Conservation (phyloP, 768 basidiomycete genomes). For the Boletus reticulatus region DNA sequence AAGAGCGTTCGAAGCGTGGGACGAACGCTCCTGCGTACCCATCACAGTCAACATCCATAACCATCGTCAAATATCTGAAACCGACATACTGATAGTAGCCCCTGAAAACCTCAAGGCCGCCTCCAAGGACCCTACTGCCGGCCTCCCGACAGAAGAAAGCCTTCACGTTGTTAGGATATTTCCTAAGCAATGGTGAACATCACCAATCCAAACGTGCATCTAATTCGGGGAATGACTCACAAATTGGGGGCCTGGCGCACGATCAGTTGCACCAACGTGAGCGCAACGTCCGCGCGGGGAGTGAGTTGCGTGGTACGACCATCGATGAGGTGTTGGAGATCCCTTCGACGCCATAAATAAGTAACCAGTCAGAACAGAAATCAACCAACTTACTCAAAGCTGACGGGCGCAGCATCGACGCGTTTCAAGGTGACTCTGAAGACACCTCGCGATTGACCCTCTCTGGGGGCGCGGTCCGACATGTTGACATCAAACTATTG, state of each 20-base stretch:
- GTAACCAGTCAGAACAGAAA: neutral
- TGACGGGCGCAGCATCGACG: conserved; percentile 38
- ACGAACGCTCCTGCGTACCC: conserved; percentile 41
- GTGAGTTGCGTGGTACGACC: conserved; percentile 24
- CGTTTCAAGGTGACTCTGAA: conserved; percentile 33
- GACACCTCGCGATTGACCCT: conserved; percentile 25
- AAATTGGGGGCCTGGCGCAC: conserved; percentile 46
- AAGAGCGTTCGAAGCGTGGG: conserved; percentile 40
- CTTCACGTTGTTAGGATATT: conserved; percentile 43
- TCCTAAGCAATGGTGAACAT: conserved; percentile 25
- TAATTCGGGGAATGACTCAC: conserved; percentile 29
- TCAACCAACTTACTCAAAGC: conserved; percentile 31
- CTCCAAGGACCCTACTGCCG: conserved; percentile 24
- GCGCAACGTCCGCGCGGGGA: conserved; percentile 33
- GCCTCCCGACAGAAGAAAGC: conserved; percentile 43
- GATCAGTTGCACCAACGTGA: conserved; percentile 48
- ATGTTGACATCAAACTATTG: conserved; percentile 38
- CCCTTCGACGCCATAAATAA: conserved; percentile 14
- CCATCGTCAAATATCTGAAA: neutral
- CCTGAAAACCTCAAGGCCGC: conserved; percentile 42
- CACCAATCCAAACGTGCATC: neutral
- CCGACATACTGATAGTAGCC: conserved; percentile 51
- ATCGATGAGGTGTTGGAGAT: conserved; percentile 24
- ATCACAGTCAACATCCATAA: neutral
- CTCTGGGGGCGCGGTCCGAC: conserved; percentile 21